Evolutionary conservation across 2,329 filamentous ascomycete species (phyloP).

Genomic region (Paecilomyces sp.): DNA sequence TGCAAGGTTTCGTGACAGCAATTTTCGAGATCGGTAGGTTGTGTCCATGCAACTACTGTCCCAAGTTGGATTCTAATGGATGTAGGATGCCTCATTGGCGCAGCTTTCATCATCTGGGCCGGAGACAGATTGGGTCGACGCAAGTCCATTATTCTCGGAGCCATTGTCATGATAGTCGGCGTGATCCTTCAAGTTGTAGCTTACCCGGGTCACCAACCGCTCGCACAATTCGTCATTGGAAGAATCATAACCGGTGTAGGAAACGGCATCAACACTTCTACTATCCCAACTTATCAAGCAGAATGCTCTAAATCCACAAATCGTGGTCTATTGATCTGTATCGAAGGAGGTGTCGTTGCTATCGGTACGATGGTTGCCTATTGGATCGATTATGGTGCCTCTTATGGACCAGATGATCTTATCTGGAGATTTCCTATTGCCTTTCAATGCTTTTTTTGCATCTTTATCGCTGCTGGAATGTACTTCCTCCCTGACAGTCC

Average conservation of each 20-base stretch:
- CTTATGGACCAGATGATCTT: conserved; percentile 12
- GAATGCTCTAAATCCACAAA: conserved; percentile 45
- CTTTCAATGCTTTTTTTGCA: conserved; percentile 39
- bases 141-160: conserved; percentile 46
- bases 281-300: conserved; percentile 42
- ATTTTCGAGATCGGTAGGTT: conserved; percentile 43
- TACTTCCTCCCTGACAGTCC: conserved; percentile 31
- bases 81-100: conserved; percentile 19
- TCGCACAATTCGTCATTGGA: conserved; percentile 42
- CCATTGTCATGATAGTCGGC: conserved; percentile 37
- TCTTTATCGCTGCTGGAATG: conserved; percentile 29
- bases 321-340: conserved; percentile 51
- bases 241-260: conserved; percentile 42
- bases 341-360: conserved; percentile 42
- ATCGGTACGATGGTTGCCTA: conserved; percentile 41
- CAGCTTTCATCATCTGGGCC: conserved; percentile 15
- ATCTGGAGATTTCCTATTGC: conserved; percentile 43
- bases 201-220: conserved; percentile 22
- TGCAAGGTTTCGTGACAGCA: conserved; percentile 44
- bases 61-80: background rate
- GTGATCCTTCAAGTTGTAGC: conserved; percentile 13
- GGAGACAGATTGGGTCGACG: conserved; percentile 20
- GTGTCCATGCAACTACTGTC: background rate
- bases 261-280: conserved; percentile 45
- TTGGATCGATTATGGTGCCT: conserved; percentile 37